These are phyloP conservation scores for Rhodotorula sp. DNA, from an alignment of 1,284 basidiomycete species.

Conservation along the genomic window DNA sequence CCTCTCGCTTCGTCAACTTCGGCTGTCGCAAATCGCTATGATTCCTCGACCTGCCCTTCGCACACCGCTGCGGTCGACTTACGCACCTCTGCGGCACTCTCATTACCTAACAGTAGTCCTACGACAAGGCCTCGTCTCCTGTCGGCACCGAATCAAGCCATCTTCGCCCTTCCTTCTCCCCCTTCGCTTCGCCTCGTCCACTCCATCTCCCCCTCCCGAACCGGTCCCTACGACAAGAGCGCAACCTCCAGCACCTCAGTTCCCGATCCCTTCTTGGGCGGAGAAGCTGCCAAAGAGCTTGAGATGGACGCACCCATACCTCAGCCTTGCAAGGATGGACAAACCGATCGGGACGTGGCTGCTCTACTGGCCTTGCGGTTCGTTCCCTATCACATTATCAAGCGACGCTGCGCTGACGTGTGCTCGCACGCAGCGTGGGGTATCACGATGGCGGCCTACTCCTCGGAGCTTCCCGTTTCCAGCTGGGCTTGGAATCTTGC, in stretches of 20 bases:
- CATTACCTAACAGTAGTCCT: fast-evolving
- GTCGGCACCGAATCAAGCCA: too few relatives aligned
- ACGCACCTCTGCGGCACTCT: background rate
- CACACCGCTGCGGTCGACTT: background rate
- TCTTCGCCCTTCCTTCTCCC: background rate
- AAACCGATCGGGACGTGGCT: slow-evolving; percentile 93
- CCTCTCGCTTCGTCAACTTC: background rate
- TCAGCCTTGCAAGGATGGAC: slow-evolving; percentile 82
- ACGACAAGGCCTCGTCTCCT: background rate
- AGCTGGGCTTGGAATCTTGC: slow-evolving; percentile 71
- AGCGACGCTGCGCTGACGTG: background rate
- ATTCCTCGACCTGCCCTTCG: background rate
- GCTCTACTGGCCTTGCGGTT: slow-evolving; percentile 89
- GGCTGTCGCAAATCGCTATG: background rate
- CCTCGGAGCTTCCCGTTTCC: slow-evolving; percentile 62
- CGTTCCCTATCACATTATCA: slow-evolving; percentile 46
- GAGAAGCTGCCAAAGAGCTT: slow-evolving; percentile 18
- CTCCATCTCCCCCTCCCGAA: background rate
- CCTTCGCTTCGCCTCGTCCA: background rate
- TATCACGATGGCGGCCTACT: slow-evolving; percentile 88
- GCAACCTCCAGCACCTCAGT: background rate
- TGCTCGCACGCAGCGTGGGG: slow-evolving; percentile 70
- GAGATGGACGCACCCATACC: slow-evolving; percentile 61
- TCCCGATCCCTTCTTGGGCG: slow-evolving; percentile 30
- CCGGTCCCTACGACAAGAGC: background rate